Base-by-base conservation (phyloP, 2,329 filamentous ascomycete species). In the Pseudogymnoascus sp. region DNA sequence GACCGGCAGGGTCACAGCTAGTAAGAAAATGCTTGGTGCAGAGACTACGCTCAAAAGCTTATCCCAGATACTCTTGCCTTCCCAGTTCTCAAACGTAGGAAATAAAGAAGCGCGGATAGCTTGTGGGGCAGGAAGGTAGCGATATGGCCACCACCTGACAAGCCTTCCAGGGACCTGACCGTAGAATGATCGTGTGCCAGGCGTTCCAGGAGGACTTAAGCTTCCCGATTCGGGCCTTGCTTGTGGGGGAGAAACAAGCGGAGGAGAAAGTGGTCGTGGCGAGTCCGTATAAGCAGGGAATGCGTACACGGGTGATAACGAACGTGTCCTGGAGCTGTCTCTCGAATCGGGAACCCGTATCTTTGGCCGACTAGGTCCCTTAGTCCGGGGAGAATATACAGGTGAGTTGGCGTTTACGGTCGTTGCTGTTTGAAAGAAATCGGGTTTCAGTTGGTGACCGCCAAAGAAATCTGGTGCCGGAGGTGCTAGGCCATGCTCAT, bases 1-100 rank as follows among this genome's bases (percentile, higher is more conserved):
- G 0, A 99, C 92, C 0, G 96, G 95, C 4, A 99, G 76, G 0
- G 95, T 99, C 56, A 95, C 86, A 0, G 93, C 93, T 3, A 99
- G 80, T 1, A 97, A 77, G 66, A 99, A 90, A 38, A 99, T 91
- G 69, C 89, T 96, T 1, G 93, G 90, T n/a, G 91, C 88, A 7
- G 93, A 93, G 38, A 96, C 82, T 10, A 95, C 70, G 44, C 91
- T 93, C 59, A 97, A 78, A 50, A 92, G 77, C 71, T 90, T 92
- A 70, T 93, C 93, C 86, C 88, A 91, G n/a, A 88, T 75, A n/a
- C 80, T 86, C 75, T 97, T 97, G 29, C 89, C 84, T 46, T 76
- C 79, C 91, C 93, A 99, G 26, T 83, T 87, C 67, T 87, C 88
- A 31, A 99, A 76, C 0, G 93, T 97, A 0, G 95, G 95, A 68